phyloP scores from a whole-genome alignment of 129 eudicot species.

The Oenanthe sinensis region DNA sequence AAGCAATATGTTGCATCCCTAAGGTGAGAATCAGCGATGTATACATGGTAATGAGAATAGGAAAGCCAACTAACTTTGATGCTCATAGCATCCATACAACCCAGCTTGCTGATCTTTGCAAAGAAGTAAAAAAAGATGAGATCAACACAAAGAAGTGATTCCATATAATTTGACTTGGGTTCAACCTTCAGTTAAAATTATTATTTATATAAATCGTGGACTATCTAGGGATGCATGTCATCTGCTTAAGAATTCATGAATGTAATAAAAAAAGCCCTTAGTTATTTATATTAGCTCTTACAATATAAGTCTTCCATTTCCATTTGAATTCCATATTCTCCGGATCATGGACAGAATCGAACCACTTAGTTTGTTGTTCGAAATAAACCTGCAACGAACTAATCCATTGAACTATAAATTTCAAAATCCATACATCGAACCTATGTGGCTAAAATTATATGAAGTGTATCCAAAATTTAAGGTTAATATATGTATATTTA shows the following conservation, averaged over 20 bases:
- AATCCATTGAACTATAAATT: conserved; percentile 5
- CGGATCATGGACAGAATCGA: conserved; percentile 60
- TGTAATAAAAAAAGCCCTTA: not conserved
- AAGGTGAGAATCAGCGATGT: no score
- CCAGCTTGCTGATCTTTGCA: no score
- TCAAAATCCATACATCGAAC: not conserved
- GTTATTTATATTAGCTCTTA: conserved; percentile 26
- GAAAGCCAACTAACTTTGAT: no score
- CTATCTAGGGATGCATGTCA: not conserved
- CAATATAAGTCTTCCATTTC: conserved; percentile 40
- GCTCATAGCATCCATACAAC: no score
- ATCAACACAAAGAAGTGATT: conserved; percentile 1
- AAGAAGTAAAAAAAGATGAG: no score
- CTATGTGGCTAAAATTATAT: not conserved
- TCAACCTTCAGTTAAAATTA: not conserved
- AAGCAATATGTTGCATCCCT: no score
- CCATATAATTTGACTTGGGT: not conserved
- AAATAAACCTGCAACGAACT: conserved; percentile 48
- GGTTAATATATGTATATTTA: not conserved
- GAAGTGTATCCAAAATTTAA: not conserved
- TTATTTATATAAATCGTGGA: not conserved
- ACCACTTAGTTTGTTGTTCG: conserved; percentile 65
- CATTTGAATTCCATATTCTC: conserved; percentile 52
- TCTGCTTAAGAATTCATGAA: not conserved
- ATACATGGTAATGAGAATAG: no score